These are phyloP conservation scores for Metarhizium sp. DNA, from an alignment of 2,329 filamentous ascomycete genomes.

Conservation along the genomic window DNA sequence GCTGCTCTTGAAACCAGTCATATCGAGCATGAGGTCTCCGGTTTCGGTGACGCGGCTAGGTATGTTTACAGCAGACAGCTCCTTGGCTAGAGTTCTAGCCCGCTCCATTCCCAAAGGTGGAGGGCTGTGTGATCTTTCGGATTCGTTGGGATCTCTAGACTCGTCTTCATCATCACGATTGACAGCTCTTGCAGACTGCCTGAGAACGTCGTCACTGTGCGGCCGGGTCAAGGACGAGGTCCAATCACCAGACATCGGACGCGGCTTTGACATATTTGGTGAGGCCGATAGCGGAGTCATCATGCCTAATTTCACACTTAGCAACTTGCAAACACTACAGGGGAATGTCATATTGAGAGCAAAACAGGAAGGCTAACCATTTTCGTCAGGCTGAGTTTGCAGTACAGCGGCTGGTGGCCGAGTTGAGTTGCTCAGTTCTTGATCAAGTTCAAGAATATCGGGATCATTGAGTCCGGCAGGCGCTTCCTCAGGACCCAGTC, in stretches of 20 bases:
- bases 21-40: slow-evolving; percentile 94
- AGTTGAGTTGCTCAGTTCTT: slow-evolving; percentile 20
- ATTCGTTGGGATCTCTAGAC: slow-evolving; percentile 25
- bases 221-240: slow-evolving; percentile 32
- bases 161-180: slow-evolving; percentile 26
- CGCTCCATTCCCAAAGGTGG: slow-evolving; percentile 69
- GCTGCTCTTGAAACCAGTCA: slow-evolving; percentile 92
- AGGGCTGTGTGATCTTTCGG: slow-evolving; percentile 64
- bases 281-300: slow-evolving; percentile 45
- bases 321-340: neutral
- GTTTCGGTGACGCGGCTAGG: slow-evolving; percentile 85
- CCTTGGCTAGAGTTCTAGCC: slow-evolving; percentile 76
- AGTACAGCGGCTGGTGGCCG: slow-evolving; percentile 38
- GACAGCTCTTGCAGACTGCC: slow-evolving; percentile 32
- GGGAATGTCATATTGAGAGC: neutral
- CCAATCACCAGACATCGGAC: slow-evolving; percentile 43
- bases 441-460: slow-evolving; percentile 59
- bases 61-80: slow-evolving; percentile 83
- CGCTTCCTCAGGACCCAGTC: slow-evolving; percentile 35
- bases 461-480: slow-evolving; percentile 49
- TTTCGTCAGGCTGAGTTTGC: slow-evolving; percentile 16
- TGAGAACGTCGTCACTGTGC: slow-evolving; percentile 46
- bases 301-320: slow-evolving; percentile 24
- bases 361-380: slow-evolving; percentile 17
- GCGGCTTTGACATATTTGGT: slow-evolving; percentile 36